Evolutionary conservation across 495 filamentous ascomycete species (phyloP), one percentile per base, ranked within the genome.

Genomic region (Aspergillus sclerotioniger): DNA sequence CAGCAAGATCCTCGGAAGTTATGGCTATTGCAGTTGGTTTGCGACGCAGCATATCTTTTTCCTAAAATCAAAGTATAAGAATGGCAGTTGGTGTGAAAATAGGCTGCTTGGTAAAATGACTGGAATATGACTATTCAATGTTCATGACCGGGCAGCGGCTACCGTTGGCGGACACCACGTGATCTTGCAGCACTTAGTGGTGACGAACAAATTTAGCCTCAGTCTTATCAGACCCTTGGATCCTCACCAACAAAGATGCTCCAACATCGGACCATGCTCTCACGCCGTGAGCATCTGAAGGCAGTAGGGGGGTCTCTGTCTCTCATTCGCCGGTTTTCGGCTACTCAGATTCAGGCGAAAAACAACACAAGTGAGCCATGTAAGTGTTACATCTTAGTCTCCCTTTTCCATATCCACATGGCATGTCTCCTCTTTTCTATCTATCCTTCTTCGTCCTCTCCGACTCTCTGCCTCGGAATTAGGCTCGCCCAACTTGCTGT

Each of bases 21-120:
- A 95, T 79, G 52, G 83, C 80, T 60, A 95, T 89, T 28, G 85
- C 80, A 6, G 90, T 95, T 2, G 90, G 87, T 48, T 88, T 86
- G 35, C 90, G 86, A 65, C 90, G 90, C 56, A 95, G 86, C 90
- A 95, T 95, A 16, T 20, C 20, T 29, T 15, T 9, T 21, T 13
- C 16, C 0, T 17, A 50, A 13, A 35, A 29, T 43, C 21, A 13
- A n/a, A 6, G 8, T 46, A 28, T 25, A 25, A 25, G 25, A 16
- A 25, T 10, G 13, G 12, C 29, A 33, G 39, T 31, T 46, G 13
- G 21, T 29, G 37, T 0, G 17, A 33, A 15, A 46, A 54, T 2
- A 9, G 3, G 9, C 16, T 3, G 15, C 25, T 15, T n/a, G 16
- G 20, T 31, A 32, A 35, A n/a, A 16, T 15, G n/a, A 56, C 8